phyloP scores from a whole-genome alignment of 2,329 filamentous ascomycete species.

The Talaromyces sp. region DNA sequence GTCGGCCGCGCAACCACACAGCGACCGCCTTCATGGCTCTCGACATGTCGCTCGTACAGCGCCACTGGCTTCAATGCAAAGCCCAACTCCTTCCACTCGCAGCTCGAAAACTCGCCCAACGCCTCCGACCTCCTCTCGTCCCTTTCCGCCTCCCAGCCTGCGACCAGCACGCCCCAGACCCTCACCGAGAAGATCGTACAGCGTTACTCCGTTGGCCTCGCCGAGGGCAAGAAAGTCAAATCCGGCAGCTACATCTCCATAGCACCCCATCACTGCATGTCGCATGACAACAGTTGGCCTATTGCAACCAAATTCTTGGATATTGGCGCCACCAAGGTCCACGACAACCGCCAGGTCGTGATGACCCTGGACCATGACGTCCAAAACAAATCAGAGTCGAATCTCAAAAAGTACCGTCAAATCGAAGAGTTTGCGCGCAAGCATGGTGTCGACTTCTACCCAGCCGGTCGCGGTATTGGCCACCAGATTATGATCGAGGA shows the following conservation, averaged over 20 bases:
- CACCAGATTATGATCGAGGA: conserved; percentile 77
- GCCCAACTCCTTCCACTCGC: neutral
- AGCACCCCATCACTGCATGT: conserved; percentile 70
- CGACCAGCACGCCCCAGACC: conserved; percentile 59
- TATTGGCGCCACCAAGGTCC: conserved; percentile 70
- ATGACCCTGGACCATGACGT: conserved; percentile 86
- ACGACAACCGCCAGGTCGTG: conserved; percentile 68
- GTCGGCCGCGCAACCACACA: neutral
- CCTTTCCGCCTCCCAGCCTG: conserved; percentile 63
- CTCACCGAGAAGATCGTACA: conserved; percentile 93
- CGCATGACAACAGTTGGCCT: conserved; percentile 78
- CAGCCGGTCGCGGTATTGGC: conserved; percentile 74
- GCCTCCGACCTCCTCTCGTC: neutral
- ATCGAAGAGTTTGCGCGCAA: conserved; percentile 77
- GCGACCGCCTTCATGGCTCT: neutral
- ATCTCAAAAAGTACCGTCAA: conserved; percentile 74
- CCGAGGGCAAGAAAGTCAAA: conserved; percentile 68
- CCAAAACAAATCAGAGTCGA: conserved; percentile 72
- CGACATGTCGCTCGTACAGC: neutral
- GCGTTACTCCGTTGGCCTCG: conserved; percentile 68
- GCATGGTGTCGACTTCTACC: conserved; percentile 74
- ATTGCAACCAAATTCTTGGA: conserved; percentile 75
- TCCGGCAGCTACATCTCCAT: conserved; percentile 81
- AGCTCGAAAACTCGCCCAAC: neutral
- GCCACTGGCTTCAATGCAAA: neutral